Conservation (phyloP, 106 monocot genomes). For the Allium fistulosum region DNA sequence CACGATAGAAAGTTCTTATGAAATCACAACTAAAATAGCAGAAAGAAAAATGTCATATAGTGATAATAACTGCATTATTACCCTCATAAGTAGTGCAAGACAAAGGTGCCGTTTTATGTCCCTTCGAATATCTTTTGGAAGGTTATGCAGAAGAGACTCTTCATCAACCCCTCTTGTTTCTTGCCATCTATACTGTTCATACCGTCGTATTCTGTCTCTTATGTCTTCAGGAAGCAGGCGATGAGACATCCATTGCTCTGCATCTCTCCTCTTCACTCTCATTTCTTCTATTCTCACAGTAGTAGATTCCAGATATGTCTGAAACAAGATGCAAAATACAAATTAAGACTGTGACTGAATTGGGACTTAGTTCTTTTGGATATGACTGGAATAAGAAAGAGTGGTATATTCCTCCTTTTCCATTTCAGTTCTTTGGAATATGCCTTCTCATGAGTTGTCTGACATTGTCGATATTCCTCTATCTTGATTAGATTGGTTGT, state of each 20-base stretch:
- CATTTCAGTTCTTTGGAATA: neutral
- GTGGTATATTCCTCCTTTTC: neutral
- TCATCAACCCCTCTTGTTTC: conserved; percentile 96
- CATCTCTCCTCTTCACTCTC: conserved; percentile 87
- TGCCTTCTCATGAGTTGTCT: neutral
- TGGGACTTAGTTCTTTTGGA: neutral
- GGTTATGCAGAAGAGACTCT: conserved; percentile 61
- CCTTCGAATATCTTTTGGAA: conserved; percentile 89
- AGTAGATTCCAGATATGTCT: conserved; percentile 92
- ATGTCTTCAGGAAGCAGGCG: conserved; percentile 79
- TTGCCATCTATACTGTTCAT: conserved; percentile 94
- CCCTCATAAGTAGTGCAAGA: conserved; percentile 70
- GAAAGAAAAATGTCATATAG: too few relatives aligned
- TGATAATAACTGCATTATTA: conserved; percentile 8
- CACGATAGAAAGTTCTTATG: too few relatives aligned
- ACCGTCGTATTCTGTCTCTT: conserved; percentile 68
- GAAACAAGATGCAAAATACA: conserved; percentile 3
- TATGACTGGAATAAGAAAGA: neutral
- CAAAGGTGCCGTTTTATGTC: conserved; percentile 98
- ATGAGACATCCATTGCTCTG: conserved; percentile 96
- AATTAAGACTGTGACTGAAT: neutral
- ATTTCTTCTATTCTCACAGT: conserved; percentile 93
- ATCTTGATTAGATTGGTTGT: too few relatives aligned
- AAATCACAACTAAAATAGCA: too few relatives aligned
- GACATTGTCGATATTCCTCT: too few relatives aligned